Base-by-base conservation (phyloP, 768 basidiomycete genomes). In the Lactarius psammicola region DNA sequence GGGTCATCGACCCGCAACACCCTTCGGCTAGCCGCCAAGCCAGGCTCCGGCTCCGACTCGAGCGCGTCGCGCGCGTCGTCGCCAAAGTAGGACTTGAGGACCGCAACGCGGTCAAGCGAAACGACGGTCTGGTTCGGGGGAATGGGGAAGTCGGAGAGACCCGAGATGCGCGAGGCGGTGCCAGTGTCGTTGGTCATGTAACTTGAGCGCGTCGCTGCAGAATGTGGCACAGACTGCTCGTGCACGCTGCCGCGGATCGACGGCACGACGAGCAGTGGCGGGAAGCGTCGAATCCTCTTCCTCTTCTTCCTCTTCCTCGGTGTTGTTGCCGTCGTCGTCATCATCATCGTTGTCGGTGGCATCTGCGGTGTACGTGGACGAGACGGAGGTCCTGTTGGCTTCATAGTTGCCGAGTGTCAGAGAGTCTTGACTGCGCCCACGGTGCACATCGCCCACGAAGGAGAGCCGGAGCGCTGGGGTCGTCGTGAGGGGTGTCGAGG, bases 71-170 rank as follows among this genome's bases (percentile, higher is more conserved):
- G 40, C 36, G 36, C 36, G 36, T 34, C 60, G 3, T 61, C 62
- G 3, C 44, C 62, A 51, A 67, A 64, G 40, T 61, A 69, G 11
- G 62, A 68, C 11, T 66, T 59, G 34, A 68, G 53, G 18, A 63
- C 3, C 42, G 58, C 38, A 2, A 59, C 60, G 2, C 57, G 67
- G 31, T 61, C 68, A 1, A 64, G 61, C 11, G 63, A 57, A 5
- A 62, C 67, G 36, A 57, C 34, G 57, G 70, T 60, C n/a, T 74
- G 70, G 2, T 65, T 65, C 0, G 89, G 89, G 3, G 89, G 89
- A 10, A 75, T 76, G 1, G 89, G 89, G 72, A 91, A 91, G 70
- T 90, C 89, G 4, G 87, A 89, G 17, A 90, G 80, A 10, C 80
- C 80, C 1, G 89, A 90, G 80, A 91, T 90, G 34, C 81, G 80